Percentiles rank a stretch among this genome's conserved stretches.
Conservation (phyloP, 2,329 filamentous ascomycete genomes). For the Trichophaea hybrida region DNA sequence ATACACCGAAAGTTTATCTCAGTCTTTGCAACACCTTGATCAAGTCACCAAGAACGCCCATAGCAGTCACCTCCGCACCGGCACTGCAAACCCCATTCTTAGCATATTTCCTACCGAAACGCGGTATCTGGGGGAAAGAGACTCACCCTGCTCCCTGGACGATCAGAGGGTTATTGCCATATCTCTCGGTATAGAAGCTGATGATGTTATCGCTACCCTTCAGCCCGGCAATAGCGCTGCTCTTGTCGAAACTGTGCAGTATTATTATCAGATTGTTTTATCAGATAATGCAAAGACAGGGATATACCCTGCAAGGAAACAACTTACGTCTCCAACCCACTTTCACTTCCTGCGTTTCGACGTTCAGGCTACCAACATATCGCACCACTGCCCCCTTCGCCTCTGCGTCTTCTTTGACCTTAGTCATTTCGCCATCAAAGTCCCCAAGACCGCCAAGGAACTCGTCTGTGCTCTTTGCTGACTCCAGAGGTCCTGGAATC, state of each 20-base stretch:
- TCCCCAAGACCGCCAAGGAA: conserved; percentile 68
- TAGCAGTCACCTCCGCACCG: conserved; percentile 88
- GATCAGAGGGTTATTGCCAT: conserved; percentile 79
- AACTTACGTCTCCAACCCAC: conserved; percentile 70
- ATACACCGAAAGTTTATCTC: background rate
- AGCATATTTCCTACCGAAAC: background rate
- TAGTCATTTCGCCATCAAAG: conserved; percentile 83
- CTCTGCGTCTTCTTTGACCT: conserved; percentile 70
- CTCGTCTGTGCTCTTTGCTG: conserved; percentile 60
- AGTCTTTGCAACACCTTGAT: conserved; percentile 60
- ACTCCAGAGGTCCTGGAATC: conserved; percentile 76
- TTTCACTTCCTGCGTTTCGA: conserved; percentile 65
- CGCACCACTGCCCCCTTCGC: conserved; percentile 80
- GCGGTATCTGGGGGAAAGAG: background rate
- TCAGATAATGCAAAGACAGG: background rate
- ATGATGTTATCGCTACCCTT: conserved; percentile 99
- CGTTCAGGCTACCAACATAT: conserved; percentile 87
- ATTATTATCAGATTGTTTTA: background rate
- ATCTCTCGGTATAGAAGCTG: conserved; percentile 93
- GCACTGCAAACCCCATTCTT: conserved; percentile 36
- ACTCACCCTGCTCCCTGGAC: conserved; percentile 69
- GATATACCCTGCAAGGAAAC: background rate
- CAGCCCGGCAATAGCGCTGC: conserved; percentile 80
- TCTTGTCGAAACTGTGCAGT: conserved; percentile 42
- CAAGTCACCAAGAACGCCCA: conserved; percentile 90